These are phyloP conservation scores for Cordyceps sp. DNA, from an alignment of 2,329 filamentous ascomycete species.

Conservation along the genomic window DNA sequence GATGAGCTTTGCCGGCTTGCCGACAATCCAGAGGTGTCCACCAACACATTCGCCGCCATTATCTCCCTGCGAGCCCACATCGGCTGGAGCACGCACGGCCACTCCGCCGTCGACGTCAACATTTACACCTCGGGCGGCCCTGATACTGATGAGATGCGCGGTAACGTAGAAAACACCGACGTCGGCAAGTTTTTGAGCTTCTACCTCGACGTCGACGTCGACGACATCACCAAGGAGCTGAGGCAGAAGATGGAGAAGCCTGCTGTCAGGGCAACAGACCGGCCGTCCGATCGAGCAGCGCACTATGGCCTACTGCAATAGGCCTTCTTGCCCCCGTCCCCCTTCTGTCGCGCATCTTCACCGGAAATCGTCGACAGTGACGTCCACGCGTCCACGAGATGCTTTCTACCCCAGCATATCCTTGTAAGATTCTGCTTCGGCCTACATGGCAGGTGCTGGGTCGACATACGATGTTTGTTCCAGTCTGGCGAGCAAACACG, in stretches of 20 bases:
- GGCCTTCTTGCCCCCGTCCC: too few species aligned
- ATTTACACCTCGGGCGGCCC: constrained; percentile 69
- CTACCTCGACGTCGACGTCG: constrained; percentile 68
- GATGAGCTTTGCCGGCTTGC: constrained; percentile 55
- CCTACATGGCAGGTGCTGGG: too few species aligned
- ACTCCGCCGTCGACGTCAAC: constrained; percentile 89
- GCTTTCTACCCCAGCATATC: too few species aligned
- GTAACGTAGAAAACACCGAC: constrained; percentile 92
- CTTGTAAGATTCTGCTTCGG: too few species aligned
- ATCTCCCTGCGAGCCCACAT: constrained; percentile 76
- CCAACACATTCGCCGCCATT: constrained; percentile 59
- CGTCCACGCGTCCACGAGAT: too few species aligned
- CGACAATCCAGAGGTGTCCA: constrained; percentile 34
- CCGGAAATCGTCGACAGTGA: too few species aligned
- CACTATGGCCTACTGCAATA: too few species aligned
- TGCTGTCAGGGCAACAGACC: too few species aligned
- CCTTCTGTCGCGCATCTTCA: too few species aligned
- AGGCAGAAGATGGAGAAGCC: constrained; percentile 43
- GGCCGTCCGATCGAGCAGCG: too few species aligned
- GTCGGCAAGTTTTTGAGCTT: constrained; percentile 65
- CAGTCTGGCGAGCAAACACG: too few species aligned
- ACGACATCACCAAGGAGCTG: constrained; percentile 61
- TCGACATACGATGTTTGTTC: too few species aligned
- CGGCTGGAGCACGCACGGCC: constrained; percentile 89
- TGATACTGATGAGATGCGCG: constrained; percentile 46